These are phyloP conservation scores for Fusarium nelsonii DNA, from an alignment of 2,329 filamentous ascomycete species.

Conservation along the genomic window DNA sequence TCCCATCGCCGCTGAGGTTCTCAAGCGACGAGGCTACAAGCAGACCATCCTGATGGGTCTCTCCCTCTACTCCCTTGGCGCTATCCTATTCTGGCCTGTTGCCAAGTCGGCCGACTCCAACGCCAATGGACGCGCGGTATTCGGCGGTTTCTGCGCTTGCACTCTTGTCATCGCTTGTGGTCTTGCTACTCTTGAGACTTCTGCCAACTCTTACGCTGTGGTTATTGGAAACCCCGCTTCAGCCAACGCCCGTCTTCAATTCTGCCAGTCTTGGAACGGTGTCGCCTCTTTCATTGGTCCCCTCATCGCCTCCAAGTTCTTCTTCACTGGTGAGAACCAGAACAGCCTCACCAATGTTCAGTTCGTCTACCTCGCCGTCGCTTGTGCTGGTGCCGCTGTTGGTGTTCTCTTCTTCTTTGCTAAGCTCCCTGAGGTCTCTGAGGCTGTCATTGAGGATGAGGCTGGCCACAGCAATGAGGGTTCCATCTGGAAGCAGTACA, in stretches of 20 bases:
- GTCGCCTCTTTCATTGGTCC: conserved; percentile 79
- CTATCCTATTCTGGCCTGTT: conserved; percentile 67
- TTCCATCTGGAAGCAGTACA: conserved; percentile 77
- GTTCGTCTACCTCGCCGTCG: conserved; percentile 81
- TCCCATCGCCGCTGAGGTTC: conserved; percentile 68
- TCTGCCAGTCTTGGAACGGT: conserved; percentile 82
- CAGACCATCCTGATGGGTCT: conserved; percentile 76
- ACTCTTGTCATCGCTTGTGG: conserved; percentile 81
- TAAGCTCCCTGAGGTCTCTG: conserved; percentile 78
- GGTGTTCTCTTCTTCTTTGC: conserved; percentile 75
- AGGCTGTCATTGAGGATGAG: conserved; percentile 55
- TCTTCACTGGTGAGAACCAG: conserved; percentile 73
- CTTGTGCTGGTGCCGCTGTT: conserved; percentile 73
- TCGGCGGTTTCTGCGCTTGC: conserved; percentile 79
- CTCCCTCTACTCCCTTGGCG: conserved; percentile 72
- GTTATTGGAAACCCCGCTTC: conserved; percentile 61
- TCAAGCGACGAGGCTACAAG: conserved; percentile 74
- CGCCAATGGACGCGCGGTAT: conserved; percentile 53
- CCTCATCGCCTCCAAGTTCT: conserved; percentile 77
- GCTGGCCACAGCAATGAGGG: conserved; percentile 66
- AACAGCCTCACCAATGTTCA: conserved; percentile 75
- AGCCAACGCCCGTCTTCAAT: conserved; percentile 53
- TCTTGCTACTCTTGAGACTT: conserved; percentile 79
- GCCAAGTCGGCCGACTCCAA: conserved; percentile 60
- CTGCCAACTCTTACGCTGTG: conserved; percentile 75